A percentile compares a stretch with the other conserved stretches of the same genome.
phyloP scores from a whole-genome alignment of 148 eudicot species.

The Nepenthes gracilis region DNA sequence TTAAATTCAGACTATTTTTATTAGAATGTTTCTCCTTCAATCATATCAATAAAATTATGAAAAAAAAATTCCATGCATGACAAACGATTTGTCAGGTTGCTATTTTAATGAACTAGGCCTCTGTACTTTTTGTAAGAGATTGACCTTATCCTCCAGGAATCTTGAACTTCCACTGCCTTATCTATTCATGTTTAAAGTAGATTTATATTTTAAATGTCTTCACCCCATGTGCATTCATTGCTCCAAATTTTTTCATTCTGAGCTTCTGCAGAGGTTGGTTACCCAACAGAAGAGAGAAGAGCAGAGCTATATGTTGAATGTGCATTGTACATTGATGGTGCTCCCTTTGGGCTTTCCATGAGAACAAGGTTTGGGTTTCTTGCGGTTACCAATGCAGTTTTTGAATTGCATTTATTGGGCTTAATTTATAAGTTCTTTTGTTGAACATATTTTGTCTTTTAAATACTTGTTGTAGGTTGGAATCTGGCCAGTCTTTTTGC shows the following conservation, averaged over 20 bases:
- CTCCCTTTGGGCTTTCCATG: constrained; percentile 89
- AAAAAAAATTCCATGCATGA: no score
- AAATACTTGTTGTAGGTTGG: constrained; percentile 44
- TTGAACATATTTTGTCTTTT: not conserved
- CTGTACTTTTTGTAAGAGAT: no score
- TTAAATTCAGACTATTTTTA: no score
- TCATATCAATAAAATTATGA: no score
- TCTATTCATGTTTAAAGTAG: no score
- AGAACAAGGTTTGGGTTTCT: constrained; percentile 56
- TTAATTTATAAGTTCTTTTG: no score
- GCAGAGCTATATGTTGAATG: constrained; percentile 85
- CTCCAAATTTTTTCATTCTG: not conserved
- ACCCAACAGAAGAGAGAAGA: constrained; percentile 49
- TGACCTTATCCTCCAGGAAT: no score
- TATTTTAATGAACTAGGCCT: no score
- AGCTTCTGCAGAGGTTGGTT: constrained; percentile 48
- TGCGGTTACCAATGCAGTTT: not conserved
- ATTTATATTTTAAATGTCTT: not conserved
- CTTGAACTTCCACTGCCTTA: no score
- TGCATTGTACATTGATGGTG: constrained; percentile 80
- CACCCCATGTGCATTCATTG: not conserved
- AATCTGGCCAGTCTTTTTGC: constrained; percentile 76
- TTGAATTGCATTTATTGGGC: not conserved
- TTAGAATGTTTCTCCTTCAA: no score
- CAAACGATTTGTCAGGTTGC: no score